Base-by-base conservation (phyloP, 2,329 filamentous ascomycete species). In the Alternaria sp. region DNA sequence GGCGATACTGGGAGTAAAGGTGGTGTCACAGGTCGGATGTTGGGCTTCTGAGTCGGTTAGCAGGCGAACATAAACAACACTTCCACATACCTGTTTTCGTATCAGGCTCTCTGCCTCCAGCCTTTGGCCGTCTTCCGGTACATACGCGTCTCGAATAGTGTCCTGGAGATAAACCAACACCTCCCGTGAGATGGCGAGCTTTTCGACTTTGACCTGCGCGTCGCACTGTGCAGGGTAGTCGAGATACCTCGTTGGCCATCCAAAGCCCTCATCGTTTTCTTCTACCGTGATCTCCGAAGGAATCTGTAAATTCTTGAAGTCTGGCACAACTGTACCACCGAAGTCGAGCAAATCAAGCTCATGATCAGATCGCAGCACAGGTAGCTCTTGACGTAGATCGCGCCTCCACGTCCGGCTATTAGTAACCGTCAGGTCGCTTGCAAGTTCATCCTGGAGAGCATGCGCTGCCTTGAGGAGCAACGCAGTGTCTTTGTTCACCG, bases 1-100 rank as follows among this genome's bases (percentile, higher is more conserved):
- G 83, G 83, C 26, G 82, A 82, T 4, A 81, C 59, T 17, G 84
- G 82, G 17, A 86, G 75, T 9, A 86, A 67, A 5, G 83, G 83
- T n/a, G 84, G 84, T 3, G 83, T 82, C n/a, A 84, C 11, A 15
- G 76, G 76, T 30, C 74, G 72, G 6, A 68, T 43, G 26, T 52
- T 65, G 44, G 58, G 54, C 25, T 75, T 73, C 81, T 82, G 50
- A 4, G 40, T 5, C 4, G 19, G 28, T 71, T 23, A 77, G 77
- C 56, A 71, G 36, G n/a, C 8, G 32, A 2, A 23, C 13, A 36
- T 7, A 9, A 23, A n/a, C 45, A 50, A 40, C 6, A 30, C 25
- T 11, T 26, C 13, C 10, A 65, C 69, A 60, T 76, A 78, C 74
- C 64, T 57, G 67, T 57, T 68, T 73, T 56, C 65, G 71, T 10